Percentiles rank a stretch among this genome's conserved stretches.
Conservation (phyloP, 805 yeast species). For the Cyberlindnera amylophila region DNA sequence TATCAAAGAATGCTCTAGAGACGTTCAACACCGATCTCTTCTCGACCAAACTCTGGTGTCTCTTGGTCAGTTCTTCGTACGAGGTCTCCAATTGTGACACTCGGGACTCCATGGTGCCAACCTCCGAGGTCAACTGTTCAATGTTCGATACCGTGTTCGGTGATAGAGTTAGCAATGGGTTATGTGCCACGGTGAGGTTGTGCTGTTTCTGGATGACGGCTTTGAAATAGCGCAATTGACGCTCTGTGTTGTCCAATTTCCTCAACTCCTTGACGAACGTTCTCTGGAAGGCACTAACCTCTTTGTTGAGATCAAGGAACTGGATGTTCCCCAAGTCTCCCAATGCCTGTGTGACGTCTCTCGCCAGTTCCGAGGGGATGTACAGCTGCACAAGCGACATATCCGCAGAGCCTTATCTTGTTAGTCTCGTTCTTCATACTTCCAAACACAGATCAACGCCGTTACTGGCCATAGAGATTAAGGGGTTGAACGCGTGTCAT, state of each 20-base stretch:
- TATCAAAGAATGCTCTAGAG: conserved; percentile 45
- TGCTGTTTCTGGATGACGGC: conserved; percentile 45
- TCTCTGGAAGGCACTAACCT: conserved; percentile 82
- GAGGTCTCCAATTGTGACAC: conserved; percentile 69
- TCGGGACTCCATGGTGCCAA: conserved; percentile 68
- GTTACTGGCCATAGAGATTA: too few relatives aligned
- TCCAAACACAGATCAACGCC: too few relatives aligned
- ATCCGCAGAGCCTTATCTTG: conserved; percentile 91
- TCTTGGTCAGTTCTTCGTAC: conserved; percentile 55
- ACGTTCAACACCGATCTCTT: conserved; percentile 57
- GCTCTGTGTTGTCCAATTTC: conserved; percentile 77
- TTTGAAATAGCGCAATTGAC: conserved; percentile 65
- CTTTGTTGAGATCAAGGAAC: conserved; percentile 81
- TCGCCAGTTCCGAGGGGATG: conserved; percentile 83
- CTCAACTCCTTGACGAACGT: conserved; percentile 86
- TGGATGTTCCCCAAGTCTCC: conserved; percentile 87
- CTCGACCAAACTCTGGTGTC: conserved; percentile 67
- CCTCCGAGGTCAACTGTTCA: conserved; percentile 64
- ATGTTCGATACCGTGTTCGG: conserved; percentile 39
- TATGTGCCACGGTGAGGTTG: conserved; percentile 35
- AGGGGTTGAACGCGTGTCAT: conserved; percentile 2
- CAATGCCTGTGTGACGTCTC: conserved; percentile 79
- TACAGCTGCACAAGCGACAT: conserved; percentile 92
- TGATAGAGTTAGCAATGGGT: conserved; percentile 25
- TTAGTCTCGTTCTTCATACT: too few relatives aligned